Evolutionary conservation across 306 rosid species (phyloP).

Genomic region (Cucurbita pepo): DNA sequence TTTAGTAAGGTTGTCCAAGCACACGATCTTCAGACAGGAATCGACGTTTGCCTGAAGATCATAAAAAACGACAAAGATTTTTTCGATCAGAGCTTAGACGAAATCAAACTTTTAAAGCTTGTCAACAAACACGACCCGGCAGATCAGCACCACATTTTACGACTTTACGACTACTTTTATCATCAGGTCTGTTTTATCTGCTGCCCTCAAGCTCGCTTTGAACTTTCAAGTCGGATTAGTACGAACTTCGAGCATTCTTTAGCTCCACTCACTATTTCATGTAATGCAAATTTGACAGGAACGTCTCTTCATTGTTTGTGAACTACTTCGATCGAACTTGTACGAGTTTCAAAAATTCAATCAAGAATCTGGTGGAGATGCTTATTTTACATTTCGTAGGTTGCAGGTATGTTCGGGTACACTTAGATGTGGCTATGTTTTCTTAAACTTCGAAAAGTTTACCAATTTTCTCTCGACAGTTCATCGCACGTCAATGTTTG

Average conservation of each 20-base stretch:
- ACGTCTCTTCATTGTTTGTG: conserved; percentile 91
- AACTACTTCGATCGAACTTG: conserved; percentile 80
- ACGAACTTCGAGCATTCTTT: background rate
- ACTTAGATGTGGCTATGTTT: background rate
- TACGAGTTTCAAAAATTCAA: conserved; percentile 91
- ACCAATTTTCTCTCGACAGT: conserved; percentile 25
- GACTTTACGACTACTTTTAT: conserved; percentile 93
- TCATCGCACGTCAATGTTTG: conserved; percentile 73
- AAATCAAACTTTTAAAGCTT: conserved; percentile 86
- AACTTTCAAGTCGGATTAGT: background rate
- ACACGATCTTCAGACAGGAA: conserved; percentile 70
- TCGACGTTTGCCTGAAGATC: conserved; percentile 93
- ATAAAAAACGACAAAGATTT: conserved; percentile 95
- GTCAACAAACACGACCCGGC: conserved; percentile 88
- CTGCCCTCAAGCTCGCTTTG: background rate
- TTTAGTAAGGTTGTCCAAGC: conserved; percentile 95
- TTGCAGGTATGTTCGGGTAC: conserved; percentile 58
- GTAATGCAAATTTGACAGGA: conserved; percentile 28
- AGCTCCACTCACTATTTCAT: background rate
- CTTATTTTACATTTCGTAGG: conserved; percentile 63
- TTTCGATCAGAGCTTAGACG: conserved; percentile 94
- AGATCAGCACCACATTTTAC: conserved; percentile 59
- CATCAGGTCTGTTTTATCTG: conserved; percentile 43
- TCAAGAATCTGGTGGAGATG: conserved; percentile 83
- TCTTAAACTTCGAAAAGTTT: background rate